phyloP scores from a whole-genome alignment of 345 rosid genomes.

The Populus simonii region DNA sequence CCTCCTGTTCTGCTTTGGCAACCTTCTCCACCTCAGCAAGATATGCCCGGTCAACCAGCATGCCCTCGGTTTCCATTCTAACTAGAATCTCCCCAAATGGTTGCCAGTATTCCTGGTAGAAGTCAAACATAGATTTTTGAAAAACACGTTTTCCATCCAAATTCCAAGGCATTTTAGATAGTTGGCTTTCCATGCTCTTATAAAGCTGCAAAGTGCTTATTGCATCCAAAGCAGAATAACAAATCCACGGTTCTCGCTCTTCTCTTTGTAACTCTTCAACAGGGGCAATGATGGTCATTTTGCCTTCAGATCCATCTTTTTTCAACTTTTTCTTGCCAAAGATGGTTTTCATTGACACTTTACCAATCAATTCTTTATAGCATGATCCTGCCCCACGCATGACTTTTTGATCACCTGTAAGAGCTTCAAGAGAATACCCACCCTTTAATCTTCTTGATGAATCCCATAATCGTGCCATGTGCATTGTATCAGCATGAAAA shows the following conservation, averaged over 20 bases:
- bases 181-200: constrained; percentile 59
- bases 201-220: constrained; percentile 83
- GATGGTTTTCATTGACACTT: constrained; percentile 82
- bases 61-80: constrained; percentile 86
- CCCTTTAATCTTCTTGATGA: constrained; percentile 74
- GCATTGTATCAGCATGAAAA: constrained; percentile 97
- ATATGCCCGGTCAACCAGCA: constrained; percentile 78
- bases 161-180: constrained; percentile 53
- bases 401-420: constrained; percentile 62
- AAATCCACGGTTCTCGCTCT: constrained; percentile 73
- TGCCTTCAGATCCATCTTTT: constrained; percentile 92
- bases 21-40: constrained; percentile 80
- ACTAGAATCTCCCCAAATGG: constrained; percentile 90
- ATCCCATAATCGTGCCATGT: constrained; percentile 97
- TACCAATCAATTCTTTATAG: constrained; percentile 64
- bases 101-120: constrained; percentile 68
- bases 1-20: constrained; percentile 76
- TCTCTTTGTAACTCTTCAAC: constrained; percentile 85
- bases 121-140: constrained; percentile 63
- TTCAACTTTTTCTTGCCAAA: constrained; percentile 78
- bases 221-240: constrained; percentile 90
- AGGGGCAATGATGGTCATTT: constrained; percentile 56
- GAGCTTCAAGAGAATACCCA: constrained; percentile 97
- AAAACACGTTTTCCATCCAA: constrained; percentile 43
- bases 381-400: constrained; percentile 40